Evolutionary conservation across 345 rosid genomes (phyloP).

Genomic region (Populus ilicifolia): DNA sequence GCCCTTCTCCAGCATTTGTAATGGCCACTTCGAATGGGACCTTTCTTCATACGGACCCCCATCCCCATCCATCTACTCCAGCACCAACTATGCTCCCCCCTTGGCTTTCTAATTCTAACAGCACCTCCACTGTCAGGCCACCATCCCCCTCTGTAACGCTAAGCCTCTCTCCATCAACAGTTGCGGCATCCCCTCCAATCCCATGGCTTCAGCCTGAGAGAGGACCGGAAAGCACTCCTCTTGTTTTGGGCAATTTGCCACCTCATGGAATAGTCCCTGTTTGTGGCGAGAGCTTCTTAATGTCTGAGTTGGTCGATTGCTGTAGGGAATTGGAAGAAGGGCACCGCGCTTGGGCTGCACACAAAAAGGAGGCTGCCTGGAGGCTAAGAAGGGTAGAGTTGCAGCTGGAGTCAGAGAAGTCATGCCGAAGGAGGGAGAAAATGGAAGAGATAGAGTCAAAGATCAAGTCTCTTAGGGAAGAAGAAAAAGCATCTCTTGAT

Average conservation of each 20-base stretch:
- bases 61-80: conserved; percentile 8
- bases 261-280: conserved; percentile 39
- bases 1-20: conserved; percentile 45
- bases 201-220: conserved; percentile 87
- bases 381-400: conserved; percentile 84
- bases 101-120: conserved; percentile 89
- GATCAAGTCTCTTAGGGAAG: conserved; percentile 86
- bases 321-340: conserved; percentile 94
- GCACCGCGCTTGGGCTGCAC: conserved; percentile 69
- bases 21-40: conserved; percentile 80
- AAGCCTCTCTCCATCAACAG: conserved; percentile 72
- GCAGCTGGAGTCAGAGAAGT: conserved; percentile 92
- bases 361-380: conserved; percentile 95
- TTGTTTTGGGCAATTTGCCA: conserved; percentile 46
- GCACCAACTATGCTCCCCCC: conserved; percentile 58
- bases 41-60: conserved; percentile 54
- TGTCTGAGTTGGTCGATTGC: conserved; percentile 77
- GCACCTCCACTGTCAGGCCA: conserved; percentile 46
- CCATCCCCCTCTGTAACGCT: conserved; percentile 81
- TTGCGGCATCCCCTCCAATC: conserved; percentile 59
- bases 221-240: conserved; percentile 43
- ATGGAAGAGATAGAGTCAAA: conserved; percentile 81
- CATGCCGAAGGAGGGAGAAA: conserved; percentile 70
- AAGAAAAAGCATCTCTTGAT: conserved; percentile 66
- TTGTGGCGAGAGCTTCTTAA: conserved; percentile 50